Base-by-base conservation (phyloP, 2,329 filamentous ascomycete species). In the Parastagonospora avenae region DNA sequence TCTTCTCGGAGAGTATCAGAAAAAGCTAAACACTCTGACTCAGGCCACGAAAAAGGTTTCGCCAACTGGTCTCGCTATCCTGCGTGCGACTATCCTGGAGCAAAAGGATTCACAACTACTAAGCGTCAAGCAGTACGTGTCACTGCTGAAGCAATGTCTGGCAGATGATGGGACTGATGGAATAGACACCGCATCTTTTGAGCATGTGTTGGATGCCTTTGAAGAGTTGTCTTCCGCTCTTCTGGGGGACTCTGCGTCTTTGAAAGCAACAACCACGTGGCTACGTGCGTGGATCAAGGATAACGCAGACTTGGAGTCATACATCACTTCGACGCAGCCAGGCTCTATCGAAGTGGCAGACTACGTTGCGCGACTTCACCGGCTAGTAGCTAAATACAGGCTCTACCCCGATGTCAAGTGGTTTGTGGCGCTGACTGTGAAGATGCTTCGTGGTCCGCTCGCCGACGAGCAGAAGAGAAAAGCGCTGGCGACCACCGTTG, bases 1-100 rank as follows among this genome's bases (percentile, higher is more conserved):
- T 3, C 72, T 67, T 38, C 58, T 73, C 8, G 64, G 63, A n/a
- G 59, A 54, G 11, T 70, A 64, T 44, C 52, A 57, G 8, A 53
- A 48, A 7, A 66, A 62, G 41, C 49, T 72, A 8, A 47, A 55
- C 12, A 54, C 53, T 4, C 42, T 58, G 0, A 46, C 51, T 14
- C 64, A 67, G 36, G 65, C 64, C 15, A 45, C 55, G 4, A 50
- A 53, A 6, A 60, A 60, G 40, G 65, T 63, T 40, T 66, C 59
- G 9, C 44, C 62, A 10, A 52, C 62, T 2, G 57, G 48, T 30
- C 50, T 73, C 1, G 62, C 68, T 12, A 53, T 71, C 14, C 47
- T 72, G 4, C 57, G 63, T 29, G 69, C 64, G 24, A 64, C 60
- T 12, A 36, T 68, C 2, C 32, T 55, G 10, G 65, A 57, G 2